Evolutionary conservation across 495 filamentous ascomycete species (phyloP), one percentile per base, ranked within the genome.

Genomic region (Xylaria intraflava): DNA sequence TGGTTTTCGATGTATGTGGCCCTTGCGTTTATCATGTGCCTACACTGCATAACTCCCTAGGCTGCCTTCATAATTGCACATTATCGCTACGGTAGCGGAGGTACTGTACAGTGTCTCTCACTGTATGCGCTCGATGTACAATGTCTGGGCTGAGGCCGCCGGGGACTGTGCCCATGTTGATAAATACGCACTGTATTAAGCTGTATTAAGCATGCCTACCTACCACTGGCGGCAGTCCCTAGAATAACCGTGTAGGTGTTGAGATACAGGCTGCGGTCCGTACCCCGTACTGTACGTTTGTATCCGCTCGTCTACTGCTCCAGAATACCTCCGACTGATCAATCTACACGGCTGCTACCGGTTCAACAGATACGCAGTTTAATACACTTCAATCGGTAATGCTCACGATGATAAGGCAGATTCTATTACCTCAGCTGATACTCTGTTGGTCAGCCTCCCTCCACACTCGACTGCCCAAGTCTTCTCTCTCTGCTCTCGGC

Each of bases 371-470:
- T n/a, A n/a, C n/a, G n/a, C n/a, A n/a, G n/a, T n/a, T n/a, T n/a
- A n/a, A n/a, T n/a, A n/a, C n/a, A n/a, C n/a, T n/a, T n/a, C n/a
- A n/a, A n/a, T n/a, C n/a, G n/a, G n/a, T n/a, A n/a, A n/a, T n/a
- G n/a, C n/a, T n/a, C n/a, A n/a, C n/a, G n/a, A n/a, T n/a, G n/a
- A n/a, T n/a, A n/a, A n/a, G n/a, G n/a, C n/a, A n/a, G n/a, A n/a
- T 27, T 41, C n/a, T 38, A 42, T 53, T 41, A 45, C 40, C 49
- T 53, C 50, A 53, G 50, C 50, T 55, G 45, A 55, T 49, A 35
- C 42, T 31, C 43, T 26, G 35, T 44, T 24, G 35, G 26, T 55
- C 45, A 48, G 45, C 45, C 44, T 54, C 44, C 29, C 49, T n/a
- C 27, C 26, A 44, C 2, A 16, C 49, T 44, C 14, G 6, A 27